A percentile compares a stretch with the other conserved stretches of the same genome.
Conservation (phyloP, 2,329 filamentous ascomycete species). For the Onygenales sp. region DNA sequence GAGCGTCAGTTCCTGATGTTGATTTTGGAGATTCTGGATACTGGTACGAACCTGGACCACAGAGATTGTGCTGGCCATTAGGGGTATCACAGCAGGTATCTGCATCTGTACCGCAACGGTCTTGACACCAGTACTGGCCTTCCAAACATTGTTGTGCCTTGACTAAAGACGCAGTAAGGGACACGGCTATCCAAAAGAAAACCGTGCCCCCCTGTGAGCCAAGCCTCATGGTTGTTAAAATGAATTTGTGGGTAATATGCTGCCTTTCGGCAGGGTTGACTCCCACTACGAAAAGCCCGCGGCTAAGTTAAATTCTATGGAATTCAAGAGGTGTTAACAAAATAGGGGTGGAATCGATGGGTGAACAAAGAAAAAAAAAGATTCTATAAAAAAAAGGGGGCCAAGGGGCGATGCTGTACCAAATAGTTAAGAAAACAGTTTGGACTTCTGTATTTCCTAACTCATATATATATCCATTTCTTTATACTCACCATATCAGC, state of each 20-base stretch:
- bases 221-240: slow-evolving; percentile 3
- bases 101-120: slow-evolving; percentile 4
- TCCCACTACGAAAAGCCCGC: not conserved
- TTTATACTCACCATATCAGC: too few relatives aligned
- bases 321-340: not conserved
- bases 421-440: too few relatives aligned
- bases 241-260: not conserved
- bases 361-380: not conserved
- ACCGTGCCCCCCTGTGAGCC: not conserved
- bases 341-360: not conserved
- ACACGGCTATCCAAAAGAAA: not conserved
- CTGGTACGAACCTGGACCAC: slow-evolving; percentile 2
- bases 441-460: too few relatives aligned
- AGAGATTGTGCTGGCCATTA: slow-evolving; percentile 2
- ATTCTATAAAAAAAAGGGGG: not conserved
- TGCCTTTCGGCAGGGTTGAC: not conserved
- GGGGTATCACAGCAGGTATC: slow-evolving; percentile 6
- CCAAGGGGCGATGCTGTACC: not conserved
- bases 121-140: slow-evolving; percentile 5
- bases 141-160: slow-evolving; percentile 5
- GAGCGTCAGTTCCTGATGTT: not conserved
- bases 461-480: too few relatives aligned
- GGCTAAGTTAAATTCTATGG: not conserved
- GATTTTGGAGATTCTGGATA: not conserved
- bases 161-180: not conserved